Evolutionary conservation across 2,329 filamentous ascomycete species (phyloP).

Genomic region (Fusarium robinianum): DNA sequence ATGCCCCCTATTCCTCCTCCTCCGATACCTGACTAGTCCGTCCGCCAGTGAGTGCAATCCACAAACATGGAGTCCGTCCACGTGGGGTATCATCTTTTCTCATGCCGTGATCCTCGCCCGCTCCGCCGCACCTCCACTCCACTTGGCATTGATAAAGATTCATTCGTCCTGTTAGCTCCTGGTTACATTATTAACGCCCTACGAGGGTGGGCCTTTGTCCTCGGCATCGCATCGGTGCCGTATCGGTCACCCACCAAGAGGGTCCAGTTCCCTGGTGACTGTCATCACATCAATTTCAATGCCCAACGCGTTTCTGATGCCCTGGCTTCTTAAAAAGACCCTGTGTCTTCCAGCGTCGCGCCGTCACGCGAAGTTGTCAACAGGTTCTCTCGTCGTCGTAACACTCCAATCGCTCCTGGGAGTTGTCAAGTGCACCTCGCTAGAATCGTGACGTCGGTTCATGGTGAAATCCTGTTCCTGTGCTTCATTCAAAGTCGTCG

Average conservation of each 20-base stretch:
- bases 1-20: too few relatives aligned
- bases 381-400: too few relatives aligned
- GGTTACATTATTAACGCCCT: too few relatives aligned
- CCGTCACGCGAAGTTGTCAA: too few relatives aligned
- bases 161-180: constrained; percentile 11
- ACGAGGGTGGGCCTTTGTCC: constrained; percentile 4
- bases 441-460: neutral
- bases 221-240: constrained; percentile 31
- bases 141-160: constrained; percentile 17
- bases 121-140: constrained; percentile 15
- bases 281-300: neutral
- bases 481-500: too few relatives aligned
- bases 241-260: constrained; percentile 24
- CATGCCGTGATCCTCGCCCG: neutral
- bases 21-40: too few relatives aligned
- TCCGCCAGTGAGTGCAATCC: too few relatives aligned
- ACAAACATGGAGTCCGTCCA: too few relatives aligned
- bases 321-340: neutral
- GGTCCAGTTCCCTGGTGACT: constrained; percentile 1
- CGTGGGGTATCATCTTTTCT: constrained; percentile 2
- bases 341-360: too few relatives aligned
- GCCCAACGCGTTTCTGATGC: constrained; percentile 3
- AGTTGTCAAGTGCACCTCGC: too few relatives aligned
- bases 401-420: too few relatives aligned
- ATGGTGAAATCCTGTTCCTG: too few relatives aligned